Percentiles rank a stretch among this genome's conserved stretches.
These are phyloP conservation scores for Termitomyces sp. DNA, from an alignment of 768 basidiomycete species.

Conservation along the genomic window DNA sequence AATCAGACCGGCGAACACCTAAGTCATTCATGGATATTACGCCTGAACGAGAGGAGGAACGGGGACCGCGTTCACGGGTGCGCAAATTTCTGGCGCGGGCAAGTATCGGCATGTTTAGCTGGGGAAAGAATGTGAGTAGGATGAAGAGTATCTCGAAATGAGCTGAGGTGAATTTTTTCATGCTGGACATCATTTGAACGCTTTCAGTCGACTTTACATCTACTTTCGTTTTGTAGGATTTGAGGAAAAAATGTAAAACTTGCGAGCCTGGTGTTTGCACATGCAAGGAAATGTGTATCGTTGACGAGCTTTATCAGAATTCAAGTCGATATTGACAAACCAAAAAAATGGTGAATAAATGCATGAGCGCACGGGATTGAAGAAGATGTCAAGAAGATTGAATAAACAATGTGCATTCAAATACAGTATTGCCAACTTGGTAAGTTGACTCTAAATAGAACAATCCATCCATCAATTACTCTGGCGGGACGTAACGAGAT, in stretches of 20 bases:
- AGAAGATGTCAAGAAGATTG: background rate
- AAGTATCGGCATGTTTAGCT: conserved; percentile 13
- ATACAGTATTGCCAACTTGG: background rate
- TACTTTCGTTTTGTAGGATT: conserved; percentile 11
- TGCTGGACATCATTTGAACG: background rate
- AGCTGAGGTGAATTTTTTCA: background rate
- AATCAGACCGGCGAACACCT: conserved; percentile 6
- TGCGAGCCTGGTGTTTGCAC: background rate
- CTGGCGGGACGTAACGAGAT: conserved; percentile 23
- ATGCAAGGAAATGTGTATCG: background rate
- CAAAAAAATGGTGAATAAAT: no score
- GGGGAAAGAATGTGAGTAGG: conserved; percentile 14
- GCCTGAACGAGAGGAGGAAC: conserved; percentile 18
- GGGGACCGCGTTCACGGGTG: conserved; percentile 2
- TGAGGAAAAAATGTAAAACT: background rate
- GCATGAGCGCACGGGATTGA: background rate
- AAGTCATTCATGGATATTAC: conserved; percentile 36
- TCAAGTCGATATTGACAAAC: background rate
- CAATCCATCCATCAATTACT: background rate
- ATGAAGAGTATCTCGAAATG: conserved; percentile 7
- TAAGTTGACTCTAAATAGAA: background rate
- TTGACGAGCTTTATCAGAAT: background rate
- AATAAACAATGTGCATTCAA: background rate
- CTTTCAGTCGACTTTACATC: background rate
- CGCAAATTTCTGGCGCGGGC: conserved; percentile 16